These are phyloP conservation scores for Microcera coccophila DNA, from an alignment of 2,329 filamentous ascomycete genomes.

Conservation along the genomic window DNA sequence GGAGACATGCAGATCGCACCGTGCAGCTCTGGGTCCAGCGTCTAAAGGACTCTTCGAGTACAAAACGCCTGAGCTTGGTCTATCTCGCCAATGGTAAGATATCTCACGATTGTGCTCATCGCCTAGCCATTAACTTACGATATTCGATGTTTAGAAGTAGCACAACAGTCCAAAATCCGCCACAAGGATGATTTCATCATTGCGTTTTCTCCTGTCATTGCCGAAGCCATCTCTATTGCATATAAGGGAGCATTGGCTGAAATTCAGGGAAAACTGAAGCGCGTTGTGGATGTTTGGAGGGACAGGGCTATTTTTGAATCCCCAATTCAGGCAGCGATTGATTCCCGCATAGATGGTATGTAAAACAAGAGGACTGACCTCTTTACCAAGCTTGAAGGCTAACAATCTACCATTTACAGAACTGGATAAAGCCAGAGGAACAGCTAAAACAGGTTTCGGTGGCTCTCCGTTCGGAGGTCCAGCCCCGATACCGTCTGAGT, in stretches of 20 bases:
- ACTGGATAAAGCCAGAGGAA: conserved; percentile 57
- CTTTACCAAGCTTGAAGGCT: conserved; percentile 5
- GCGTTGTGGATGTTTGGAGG: conserved; percentile 93
- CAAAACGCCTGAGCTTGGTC: conserved; percentile 83
- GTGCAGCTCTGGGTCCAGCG: conserved; percentile 88
- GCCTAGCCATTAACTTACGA: neutral
- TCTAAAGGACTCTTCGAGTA: conserved; percentile 79
- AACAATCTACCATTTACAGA: conserved; percentile 41
- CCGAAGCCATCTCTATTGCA: conserved; percentile 82
- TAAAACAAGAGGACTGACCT: neutral
- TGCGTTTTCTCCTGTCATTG: conserved; percentile 87
- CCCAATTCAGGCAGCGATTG: conserved; percentile 75
- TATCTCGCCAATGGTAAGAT: conserved; percentile 88
- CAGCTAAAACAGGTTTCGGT: conserved; percentile 49
- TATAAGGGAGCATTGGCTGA: conserved; percentile 87
- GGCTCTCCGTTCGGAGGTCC: conserved; percentile 57
- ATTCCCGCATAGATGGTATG: conserved; percentile 71
- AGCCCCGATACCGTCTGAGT: conserved; percentile 66
- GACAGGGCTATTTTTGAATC: conserved; percentile 78
- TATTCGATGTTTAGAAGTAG: conserved; percentile 64
- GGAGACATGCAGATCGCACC: conserved; percentile 87
- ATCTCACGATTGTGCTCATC: neutral
- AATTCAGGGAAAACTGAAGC: conserved; percentile 78
- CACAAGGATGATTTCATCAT: conserved; percentile 89
- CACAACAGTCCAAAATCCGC: conserved; percentile 90